A percentile compares a stretch with the other conserved stretches of the same genome.
Conservation (phyloP, 73 alveolate genomes). For the Paramecium sonneborni region DNA sequence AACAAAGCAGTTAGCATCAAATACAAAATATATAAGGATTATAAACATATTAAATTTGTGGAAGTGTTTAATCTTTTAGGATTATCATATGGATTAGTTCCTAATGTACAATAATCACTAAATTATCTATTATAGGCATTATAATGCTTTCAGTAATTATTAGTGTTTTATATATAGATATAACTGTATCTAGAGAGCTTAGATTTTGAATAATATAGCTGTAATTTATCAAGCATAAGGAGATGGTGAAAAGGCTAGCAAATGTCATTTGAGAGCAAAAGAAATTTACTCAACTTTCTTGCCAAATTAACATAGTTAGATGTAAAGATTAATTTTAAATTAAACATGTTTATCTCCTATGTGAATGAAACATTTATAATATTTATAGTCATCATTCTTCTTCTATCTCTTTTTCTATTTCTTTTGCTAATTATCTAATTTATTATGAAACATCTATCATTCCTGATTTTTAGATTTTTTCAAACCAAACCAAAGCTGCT, state of each 20-base stretch:
- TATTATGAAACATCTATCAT: background rate
- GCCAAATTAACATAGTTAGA: background rate
- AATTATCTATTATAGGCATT: background rate
- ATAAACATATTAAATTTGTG: background rate
- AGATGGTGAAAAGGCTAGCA: background rate
- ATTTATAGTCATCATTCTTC: background rate
- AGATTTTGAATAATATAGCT: background rate
- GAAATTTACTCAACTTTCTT: background rate
- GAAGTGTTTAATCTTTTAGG: background rate
- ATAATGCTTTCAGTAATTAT: conserved; percentile 21
- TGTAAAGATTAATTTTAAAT: background rate
- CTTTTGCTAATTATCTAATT: conserved; percentile 21
- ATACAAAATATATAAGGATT: background rate
- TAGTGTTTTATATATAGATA: background rate
- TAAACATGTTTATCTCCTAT: background rate
- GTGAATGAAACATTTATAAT: background rate
- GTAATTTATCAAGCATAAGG: conserved; percentile 20
- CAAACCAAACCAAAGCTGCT: conserved; percentile 61
- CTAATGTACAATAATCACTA: background rate
- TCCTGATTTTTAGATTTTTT: conserved; percentile 39
- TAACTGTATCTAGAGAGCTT: background rate
- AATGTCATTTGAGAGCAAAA: background rate
- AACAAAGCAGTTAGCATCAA: background rate
- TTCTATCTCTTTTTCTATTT: background rate
- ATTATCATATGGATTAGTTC: background rate